Percentiles rank a stretch among this genome's conserved stretches.
phyloP scores from a whole-genome alignment of 176 grass and related monocot species.

The Eragrostis curvula region DNA sequence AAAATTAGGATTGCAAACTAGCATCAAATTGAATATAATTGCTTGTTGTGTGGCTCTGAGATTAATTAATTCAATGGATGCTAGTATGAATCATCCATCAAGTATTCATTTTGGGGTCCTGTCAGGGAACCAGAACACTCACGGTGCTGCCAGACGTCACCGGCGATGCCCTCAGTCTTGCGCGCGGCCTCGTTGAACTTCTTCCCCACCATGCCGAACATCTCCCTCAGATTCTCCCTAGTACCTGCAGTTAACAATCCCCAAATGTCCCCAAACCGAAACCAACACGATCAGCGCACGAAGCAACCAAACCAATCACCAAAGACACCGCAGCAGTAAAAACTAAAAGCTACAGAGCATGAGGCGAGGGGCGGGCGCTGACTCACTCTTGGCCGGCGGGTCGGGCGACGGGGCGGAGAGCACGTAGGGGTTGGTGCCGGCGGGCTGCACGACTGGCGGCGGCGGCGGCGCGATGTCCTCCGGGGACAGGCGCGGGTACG shows the following conservation, averaged over 20 bases:
- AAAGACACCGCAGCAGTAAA: neutral
- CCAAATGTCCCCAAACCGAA: slow-evolving; percentile 1
- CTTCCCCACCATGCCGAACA: slow-evolving; percentile 52
- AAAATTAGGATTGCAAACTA: neutral
- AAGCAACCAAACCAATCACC: neutral
- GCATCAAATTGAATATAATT: neutral
- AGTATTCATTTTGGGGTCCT: neutral
- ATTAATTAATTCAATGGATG: neutral
- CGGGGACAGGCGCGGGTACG: slow-evolving; percentile 59
- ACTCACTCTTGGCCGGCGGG: slow-evolving; percentile 47
- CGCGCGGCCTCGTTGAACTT: slow-evolving; percentile 57
- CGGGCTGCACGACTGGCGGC: slow-evolving; percentile 43
- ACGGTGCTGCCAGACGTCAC: slow-evolving; percentile 68
- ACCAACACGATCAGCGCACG: neutral
- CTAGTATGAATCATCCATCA: neutral
- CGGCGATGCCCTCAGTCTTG: slow-evolving; percentile 63
- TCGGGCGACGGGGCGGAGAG: slow-evolving; percentile 34
- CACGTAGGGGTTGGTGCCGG: slow-evolving; percentile 60
- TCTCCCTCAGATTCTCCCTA: slow-evolving; percentile 48
- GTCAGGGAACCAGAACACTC: slow-evolving; percentile 1
- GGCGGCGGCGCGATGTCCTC: slow-evolving; percentile 55
- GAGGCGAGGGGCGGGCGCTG: neutral
- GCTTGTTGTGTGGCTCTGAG: neutral
- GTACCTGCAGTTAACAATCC: slow-evolving; percentile 13
- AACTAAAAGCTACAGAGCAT: neutral